Evolutionary conservation across 495 filamentous ascomycete species (phyloP).

Genomic region (Hypoxylon fragiforme): DNA sequence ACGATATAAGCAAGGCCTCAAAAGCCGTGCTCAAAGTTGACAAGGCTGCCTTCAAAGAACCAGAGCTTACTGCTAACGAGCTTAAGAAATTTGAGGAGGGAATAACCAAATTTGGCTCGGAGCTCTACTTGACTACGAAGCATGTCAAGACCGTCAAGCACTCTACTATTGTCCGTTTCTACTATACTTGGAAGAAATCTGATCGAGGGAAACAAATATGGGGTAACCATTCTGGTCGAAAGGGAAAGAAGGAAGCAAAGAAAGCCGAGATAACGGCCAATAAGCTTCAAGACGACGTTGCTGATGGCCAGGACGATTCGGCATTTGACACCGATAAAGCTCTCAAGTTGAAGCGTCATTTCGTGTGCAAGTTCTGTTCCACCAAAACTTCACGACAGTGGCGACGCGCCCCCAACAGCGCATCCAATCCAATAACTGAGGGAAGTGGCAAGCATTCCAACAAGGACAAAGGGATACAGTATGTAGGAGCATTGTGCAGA

Average conservation of each 20-base stretch:
- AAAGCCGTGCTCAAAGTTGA: conserved; percentile 66
- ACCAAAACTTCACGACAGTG: conserved; percentile 83
- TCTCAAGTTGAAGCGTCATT: conserved; percentile 70
- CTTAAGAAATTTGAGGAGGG: conserved; percentile 90
- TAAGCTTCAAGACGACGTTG: conserved; percentile 87
- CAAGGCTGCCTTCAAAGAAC: conserved; percentile 81
- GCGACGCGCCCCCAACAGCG: conserved; percentile 84
- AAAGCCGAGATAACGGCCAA: conserved; percentile 65
- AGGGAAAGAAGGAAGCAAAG: conserved; percentile 82
- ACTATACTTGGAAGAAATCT: conserved; percentile 99
- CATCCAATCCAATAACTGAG: conserved; percentile 71
- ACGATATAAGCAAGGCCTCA: conserved; percentile 73
- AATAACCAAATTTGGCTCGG: conserved; percentile 87
- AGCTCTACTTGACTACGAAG: conserved; percentile 78
- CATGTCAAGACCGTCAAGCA: conserved; percentile 81
- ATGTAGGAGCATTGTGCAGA: conserved; percentile 82
- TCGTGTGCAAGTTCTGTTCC: conserved; percentile 93
- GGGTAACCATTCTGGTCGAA: conserved; percentile 83
- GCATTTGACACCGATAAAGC: conserved; percentile 95
- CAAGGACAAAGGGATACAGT: conserved; percentile 74
- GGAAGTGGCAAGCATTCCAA: conserved; percentile 59
- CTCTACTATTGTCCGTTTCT: conserved; percentile 82
- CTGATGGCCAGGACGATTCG: conserved; percentile 91
- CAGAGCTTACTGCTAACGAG: conserved; percentile 76
- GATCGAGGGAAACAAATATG: conserved; percentile 82